Base-by-base conservation (phyloP, 331 rosid species). In the Malus hybrid region DNA sequence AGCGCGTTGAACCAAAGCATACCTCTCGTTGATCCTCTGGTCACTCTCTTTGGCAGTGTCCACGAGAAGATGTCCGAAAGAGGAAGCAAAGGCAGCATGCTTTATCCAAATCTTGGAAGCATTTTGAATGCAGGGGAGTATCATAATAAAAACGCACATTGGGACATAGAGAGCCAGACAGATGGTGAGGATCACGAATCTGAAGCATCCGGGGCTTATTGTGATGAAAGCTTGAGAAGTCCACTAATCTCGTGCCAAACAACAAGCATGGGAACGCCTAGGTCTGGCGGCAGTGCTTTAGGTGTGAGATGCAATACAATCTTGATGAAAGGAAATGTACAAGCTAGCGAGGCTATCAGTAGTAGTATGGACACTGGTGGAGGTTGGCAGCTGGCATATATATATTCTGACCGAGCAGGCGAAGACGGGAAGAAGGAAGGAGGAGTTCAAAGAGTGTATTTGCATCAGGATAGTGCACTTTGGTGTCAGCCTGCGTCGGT, bases 301-400 rank as follows among this genome's bases (percentile, higher is more conserved):
- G 61, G 55, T 15, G 24, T 57, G 2, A 79, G 78, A 67, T 24
- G 74, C 29, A 73, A 12, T 24, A 66, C 57, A n/a, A 33, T 31
- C 19, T 29, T 73, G 3, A 15, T 55, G 55, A 59, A 76, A 67
- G 80, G 74, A 16, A 70, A 61, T 73, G 56, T 28, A 27, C 20
- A 62, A 61, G 66, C 50, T 15, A 56, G 31, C 61, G 79, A 79
- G 19, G 59, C 67, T 31, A 19, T 62, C 13, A 32, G 36, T 7
- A 73, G 78, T 18, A 67, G 75, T 46, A 67, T 66, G 34, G 57
- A 78, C 32, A 63, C 61, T 19, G 83, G 76, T 22, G 83, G 79
- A 6, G 83, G 83, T 6, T 79, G 79, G 83, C 75, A 61, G 73
- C 56, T 79, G 79, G 24, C 71, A 15, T 74, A 72, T 61, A 73